Percentiles rank a stretch among this genome's conserved stretches.
These are phyloP conservation scores for Paramecium biaurelia DNA, from an alignment of 73 alveolate genomes.

Conservation along the genomic window DNA sequence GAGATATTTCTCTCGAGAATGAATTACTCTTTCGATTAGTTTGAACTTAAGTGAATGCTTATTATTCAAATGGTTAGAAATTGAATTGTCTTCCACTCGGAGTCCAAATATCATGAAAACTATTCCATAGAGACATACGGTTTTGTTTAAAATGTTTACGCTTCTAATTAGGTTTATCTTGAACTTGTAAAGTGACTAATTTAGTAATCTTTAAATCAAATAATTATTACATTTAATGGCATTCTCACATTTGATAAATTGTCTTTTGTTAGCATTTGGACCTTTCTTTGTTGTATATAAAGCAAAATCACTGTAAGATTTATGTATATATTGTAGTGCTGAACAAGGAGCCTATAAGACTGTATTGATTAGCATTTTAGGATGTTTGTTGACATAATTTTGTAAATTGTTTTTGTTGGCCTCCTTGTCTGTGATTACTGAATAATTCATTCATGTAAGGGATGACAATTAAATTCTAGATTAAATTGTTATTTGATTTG, in stretches of 20 bases:
- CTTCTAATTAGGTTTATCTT: not conserved
- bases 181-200: not conserved
- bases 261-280: constrained; percentile 64
- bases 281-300: constrained; percentile 61
- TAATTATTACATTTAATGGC: constrained; percentile 61
- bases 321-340: not conserved
- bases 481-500: constrained; percentile 20
- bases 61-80: not conserved
- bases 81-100: not conserved
- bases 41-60: not conserved
- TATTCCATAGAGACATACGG: not conserved
- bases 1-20: not conserved
- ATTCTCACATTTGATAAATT: constrained; percentile 61
- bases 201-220: constrained; percentile 16
- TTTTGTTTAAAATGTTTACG: not conserved
- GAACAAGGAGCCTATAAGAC: constrained; percentile 44
- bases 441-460: not conserved
- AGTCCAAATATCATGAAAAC: not conserved
- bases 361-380: constrained; percentile 36
- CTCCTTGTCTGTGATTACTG: constrained; percentile 49
- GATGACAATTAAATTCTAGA: not conserved
- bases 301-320: constrained; percentile 49
- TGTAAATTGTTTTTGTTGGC: constrained; percentile 57
- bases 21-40: not conserved
- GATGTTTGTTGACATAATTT: constrained; percentile 49